Evolutionary conservation across 148 eudicot species (phyloP).

Genomic region (Nyssa sinensis): DNA sequence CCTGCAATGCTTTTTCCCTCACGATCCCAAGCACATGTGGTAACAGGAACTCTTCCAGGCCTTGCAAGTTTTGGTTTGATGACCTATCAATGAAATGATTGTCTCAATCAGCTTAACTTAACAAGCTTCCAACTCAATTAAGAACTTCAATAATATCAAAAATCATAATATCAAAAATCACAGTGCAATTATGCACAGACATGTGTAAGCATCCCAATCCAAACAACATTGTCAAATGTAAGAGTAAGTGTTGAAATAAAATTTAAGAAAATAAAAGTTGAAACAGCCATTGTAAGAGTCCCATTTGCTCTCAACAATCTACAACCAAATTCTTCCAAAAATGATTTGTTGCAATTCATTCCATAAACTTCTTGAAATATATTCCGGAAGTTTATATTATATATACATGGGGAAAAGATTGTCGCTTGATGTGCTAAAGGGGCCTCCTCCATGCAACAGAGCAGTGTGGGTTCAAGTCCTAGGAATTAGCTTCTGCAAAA

Average conservation of each 20-base stretch:
- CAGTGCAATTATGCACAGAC: not conserved
- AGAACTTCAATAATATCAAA: not conserved
- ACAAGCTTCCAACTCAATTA: not conserved
- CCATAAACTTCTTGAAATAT: not conserved
- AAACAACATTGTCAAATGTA: not conserved
- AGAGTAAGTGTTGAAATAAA: not conserved
- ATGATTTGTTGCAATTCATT: not conserved
- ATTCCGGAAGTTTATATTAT: too few relatives aligned
- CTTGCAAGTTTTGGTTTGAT: constrained; percentile 91
- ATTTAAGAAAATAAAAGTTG: not conserved
- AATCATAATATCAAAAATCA: constrained; percentile 7
- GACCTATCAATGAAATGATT: constrained; percentile 47
- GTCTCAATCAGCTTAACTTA: constrained; percentile 18
- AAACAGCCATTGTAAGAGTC: not conserved
- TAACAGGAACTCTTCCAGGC: constrained; percentile 90
- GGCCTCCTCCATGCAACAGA: too few relatives aligned
- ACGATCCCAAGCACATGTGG: constrained; percentile 87
- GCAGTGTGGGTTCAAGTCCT: too few relatives aligned
- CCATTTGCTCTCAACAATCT: not conserved
- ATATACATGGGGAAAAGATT: not conserved
- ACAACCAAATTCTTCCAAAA: not conserved
- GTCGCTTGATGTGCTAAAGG: too few relatives aligned
- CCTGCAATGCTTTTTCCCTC: constrained; percentile 92
- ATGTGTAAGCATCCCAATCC: not conserved
- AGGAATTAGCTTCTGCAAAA: too few relatives aligned